These are phyloP conservation scores for Jimgerdemannia flammicorona DNA, from an alignment of 192 early-diverging fungal species.

Conservation along the genomic window DNA sequence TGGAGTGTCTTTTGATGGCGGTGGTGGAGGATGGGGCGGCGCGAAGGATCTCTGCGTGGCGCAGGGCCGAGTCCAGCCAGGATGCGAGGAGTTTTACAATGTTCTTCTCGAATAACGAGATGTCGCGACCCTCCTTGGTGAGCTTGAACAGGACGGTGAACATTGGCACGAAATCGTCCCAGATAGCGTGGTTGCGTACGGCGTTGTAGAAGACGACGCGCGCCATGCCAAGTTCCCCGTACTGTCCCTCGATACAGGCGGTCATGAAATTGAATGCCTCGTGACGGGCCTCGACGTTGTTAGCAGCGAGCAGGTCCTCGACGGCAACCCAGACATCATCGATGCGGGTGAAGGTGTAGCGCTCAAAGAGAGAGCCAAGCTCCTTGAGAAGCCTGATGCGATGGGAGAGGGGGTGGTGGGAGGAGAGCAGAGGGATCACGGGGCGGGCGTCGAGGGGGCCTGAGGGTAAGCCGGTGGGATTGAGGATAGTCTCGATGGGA, in stretches of 20 bases:
- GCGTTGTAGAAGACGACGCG: constrained; percentile 50
- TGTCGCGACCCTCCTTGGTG: constrained; percentile 52
- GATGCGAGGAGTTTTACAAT: constrained; percentile 41
- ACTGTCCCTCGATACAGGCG: constrained; percentile 52
- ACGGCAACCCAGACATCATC: constrained; percentile 52
- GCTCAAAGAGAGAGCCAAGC: constrained; percentile 38
- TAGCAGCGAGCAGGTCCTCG: constrained; percentile 38
- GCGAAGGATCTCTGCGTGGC: constrained; percentile 28
- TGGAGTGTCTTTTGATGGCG: neutral
- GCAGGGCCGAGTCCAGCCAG: constrained; percentile 44
- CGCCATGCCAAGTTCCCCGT: constrained; percentile 51
- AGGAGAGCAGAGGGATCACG: constrained; percentile 38
- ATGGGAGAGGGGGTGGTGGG: constrained; percentile 25
- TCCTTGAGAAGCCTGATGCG: constrained; percentile 46
- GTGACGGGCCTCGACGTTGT: constrained; percentile 47
- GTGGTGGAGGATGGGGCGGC: neutral
- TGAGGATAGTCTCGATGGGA: constrained; percentile 30
- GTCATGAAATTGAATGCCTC: constrained; percentile 56
- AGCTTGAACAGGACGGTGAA: constrained; percentile 42
- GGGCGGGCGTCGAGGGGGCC: constrained; percentile 47
- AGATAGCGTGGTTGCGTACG: constrained; percentile 40
- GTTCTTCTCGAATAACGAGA: constrained; percentile 57
- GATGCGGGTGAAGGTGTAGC: constrained; percentile 48
- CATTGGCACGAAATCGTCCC: constrained; percentile 51
- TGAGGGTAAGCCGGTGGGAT: constrained; percentile 18